Percentiles rank a stretch among this genome's conserved stretches.
Conservation (phyloP, 257 asterid species). For the Datura wrightii region DNA sequence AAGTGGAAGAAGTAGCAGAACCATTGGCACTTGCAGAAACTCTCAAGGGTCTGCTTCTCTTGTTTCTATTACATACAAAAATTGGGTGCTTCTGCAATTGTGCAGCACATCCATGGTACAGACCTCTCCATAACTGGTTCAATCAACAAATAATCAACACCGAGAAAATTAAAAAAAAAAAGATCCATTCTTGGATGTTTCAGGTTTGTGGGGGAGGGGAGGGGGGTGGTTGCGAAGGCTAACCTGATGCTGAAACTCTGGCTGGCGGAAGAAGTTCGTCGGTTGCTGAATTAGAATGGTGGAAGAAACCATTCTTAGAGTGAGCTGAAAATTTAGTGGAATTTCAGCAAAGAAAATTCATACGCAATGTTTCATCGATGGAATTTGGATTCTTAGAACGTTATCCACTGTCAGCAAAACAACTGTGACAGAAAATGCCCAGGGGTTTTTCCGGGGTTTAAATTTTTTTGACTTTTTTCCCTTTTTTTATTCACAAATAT, state of each 20-base stretch:
- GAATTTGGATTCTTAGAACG: not conserved
- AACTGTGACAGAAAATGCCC: not conserved
- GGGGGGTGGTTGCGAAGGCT: not conserved
- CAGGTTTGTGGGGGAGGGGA: not conserved
- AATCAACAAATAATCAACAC: constrained; percentile 29
- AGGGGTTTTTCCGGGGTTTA: constrained; percentile 8
- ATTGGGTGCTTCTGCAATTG: constrained; percentile 38
- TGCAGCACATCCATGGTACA: constrained; percentile 29
- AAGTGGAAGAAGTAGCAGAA: constrained; percentile 36
- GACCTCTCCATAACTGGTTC: constrained; percentile 42
- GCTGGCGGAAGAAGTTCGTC: constrained; percentile 16
- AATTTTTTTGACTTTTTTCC: no score
- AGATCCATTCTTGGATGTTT: not conserved
- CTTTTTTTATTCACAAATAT: no score
- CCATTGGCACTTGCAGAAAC: constrained; percentile 45
- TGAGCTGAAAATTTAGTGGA: not conserved
- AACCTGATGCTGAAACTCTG: constrained; percentile 29
- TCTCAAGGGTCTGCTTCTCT: constrained; percentile 38
- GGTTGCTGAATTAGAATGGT: constrained; percentile 32
- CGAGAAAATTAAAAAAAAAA: not conserved
- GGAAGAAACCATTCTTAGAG: constrained; percentile 12
- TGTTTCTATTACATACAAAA: constrained; percentile 38
- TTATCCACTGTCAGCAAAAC: constrained; percentile 24
- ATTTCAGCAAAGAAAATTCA: not conserved
- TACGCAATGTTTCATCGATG: not conserved